Conservation (phyloP, 495 filamentous ascomycete genomes). For the Melanomma pulvis-pyrius region DNA sequence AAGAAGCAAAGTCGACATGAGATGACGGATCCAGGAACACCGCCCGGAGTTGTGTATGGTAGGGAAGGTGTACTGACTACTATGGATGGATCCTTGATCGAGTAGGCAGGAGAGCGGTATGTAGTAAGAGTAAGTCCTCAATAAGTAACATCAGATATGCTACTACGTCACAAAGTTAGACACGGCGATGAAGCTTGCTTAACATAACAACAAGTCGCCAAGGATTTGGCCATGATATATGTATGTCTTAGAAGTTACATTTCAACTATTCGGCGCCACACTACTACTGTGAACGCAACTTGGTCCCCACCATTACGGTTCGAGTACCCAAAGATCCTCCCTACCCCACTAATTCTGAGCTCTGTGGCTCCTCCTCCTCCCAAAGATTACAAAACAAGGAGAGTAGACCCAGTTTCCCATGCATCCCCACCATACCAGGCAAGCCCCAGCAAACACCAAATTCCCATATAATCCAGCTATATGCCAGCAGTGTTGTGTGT, state of each 20-base stretch:
- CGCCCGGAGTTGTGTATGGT: too few relatives aligned
- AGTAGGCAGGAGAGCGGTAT: too few relatives aligned
- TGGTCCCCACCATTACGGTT: not conserved
- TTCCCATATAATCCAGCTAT: slow-evolving; percentile 17
- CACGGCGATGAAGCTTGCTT: not conserved
- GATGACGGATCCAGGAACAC: too few relatives aligned
- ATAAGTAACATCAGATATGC: too few relatives aligned
- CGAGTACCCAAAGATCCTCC: not conserved
- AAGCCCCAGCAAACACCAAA: slow-evolving; percentile 3
- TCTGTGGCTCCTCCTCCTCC: not conserved
- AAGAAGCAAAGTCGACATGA: too few relatives aligned
- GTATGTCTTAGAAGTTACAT: not conserved
- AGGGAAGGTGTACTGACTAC: too few relatives aligned
- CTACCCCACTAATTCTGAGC: not conserved
- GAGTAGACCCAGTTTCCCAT: not conserved
- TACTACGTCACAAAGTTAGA: too few relatives aligned
- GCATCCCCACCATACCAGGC: not conserved
- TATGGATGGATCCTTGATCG: too few relatives aligned
- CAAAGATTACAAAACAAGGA: not conserved
- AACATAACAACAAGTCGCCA: not conserved
- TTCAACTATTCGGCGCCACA: not conserved
- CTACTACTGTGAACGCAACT: not conserved
- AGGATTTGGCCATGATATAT: not conserved
- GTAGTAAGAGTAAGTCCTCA: too few relatives aligned
- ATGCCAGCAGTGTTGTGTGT: slow-evolving; percentile 1